Evolutionary conservation across 805 yeast species (phyloP).

Genomic region (Ogataea henricii): DNA sequence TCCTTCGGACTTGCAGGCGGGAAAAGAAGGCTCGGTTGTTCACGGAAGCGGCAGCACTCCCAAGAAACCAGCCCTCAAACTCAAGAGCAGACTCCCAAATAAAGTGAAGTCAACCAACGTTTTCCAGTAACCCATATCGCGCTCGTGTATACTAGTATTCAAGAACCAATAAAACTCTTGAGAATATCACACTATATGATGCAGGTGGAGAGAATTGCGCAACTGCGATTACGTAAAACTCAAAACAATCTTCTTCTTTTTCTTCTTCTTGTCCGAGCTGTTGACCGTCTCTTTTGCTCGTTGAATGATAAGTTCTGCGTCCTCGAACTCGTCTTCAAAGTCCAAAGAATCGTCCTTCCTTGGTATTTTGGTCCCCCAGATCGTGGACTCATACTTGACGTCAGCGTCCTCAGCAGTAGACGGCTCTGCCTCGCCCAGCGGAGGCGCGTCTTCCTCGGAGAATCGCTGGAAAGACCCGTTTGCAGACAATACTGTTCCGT

Average conservation of each 20-base stretch:
- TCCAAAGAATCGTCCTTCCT: constrained; percentile 38
- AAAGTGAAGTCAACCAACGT: constrained; percentile 35
- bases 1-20: constrained; percentile 24
- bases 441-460: constrained; percentile 20
- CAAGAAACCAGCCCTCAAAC: constrained; percentile 15
- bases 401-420: constrained; percentile 12
- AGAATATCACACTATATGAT: not conserved
- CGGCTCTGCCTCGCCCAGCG: constrained; percentile 15
- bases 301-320: constrained; percentile 49
- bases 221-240: constrained; percentile 23
- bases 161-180: not conserved
- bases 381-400: constrained; percentile 43
- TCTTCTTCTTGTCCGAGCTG: constrained; percentile 38
- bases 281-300: constrained; percentile 51
- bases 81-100: constrained; percentile 18
- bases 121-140: not conserved
- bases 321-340: constrained; percentile 48
- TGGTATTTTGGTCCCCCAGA: constrained; percentile 75
- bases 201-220: too few species aligned
- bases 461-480: constrained; percentile 18
- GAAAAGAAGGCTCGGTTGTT: constrained; percentile 20
- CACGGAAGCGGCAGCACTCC: not conserved
- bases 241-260: constrained; percentile 38
- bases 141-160: not conserved
- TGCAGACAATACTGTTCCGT: constrained; percentile 35